These are phyloP conservation scores for Hericium alpestre DNA, from an alignment of 768 basidiomycete species.

Conservation along the genomic window DNA sequence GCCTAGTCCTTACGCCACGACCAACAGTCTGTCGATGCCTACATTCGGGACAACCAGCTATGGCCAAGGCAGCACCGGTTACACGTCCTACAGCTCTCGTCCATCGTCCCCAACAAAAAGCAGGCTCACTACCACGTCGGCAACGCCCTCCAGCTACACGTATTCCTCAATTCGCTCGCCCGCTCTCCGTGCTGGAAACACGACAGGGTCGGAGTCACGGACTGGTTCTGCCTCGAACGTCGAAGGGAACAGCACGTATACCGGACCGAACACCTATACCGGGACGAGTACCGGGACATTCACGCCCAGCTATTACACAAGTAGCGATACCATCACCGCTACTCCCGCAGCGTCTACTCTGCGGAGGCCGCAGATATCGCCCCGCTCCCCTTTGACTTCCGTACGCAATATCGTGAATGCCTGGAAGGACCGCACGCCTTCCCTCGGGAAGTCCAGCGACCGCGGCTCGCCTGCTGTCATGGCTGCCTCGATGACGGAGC, in stretches of 20 bases:
- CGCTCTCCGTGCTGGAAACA: too few species aligned
- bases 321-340: constrained; percentile 23
- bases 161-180: too few species aligned
- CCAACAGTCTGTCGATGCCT: constrained; percentile 29
- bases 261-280: constrained; percentile 19
- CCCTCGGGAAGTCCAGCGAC: constrained; percentile 19
- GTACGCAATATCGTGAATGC: constrained; percentile 70
- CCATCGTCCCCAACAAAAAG: constrained; percentile 40
- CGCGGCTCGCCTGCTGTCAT: constrained; percentile 1
- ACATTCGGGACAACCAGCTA: constrained; percentile 26
- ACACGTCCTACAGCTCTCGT: constrained; percentile 24
- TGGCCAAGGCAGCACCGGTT: constrained; percentile 21
- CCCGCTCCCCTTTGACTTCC: constrained; percentile 61
- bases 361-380: constrained; percentile 51
- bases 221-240: too few species aligned
- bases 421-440: constrained; percentile 67
- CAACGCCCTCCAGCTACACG: too few species aligned
- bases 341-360: constrained; percentile 41
- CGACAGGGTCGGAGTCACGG: too few species aligned
- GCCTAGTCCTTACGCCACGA: constrained; percentile 25
- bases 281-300: constrained; percentile 31
- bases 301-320: constrained; percentile 26
- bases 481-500: neutral
- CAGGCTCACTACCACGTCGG: constrained; percentile 19
- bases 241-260: too few species aligned